These are phyloP conservation scores for Cicer cuneatum DNA, from an alignment of 306 rosid genomes.

Conservation along the genomic window DNA sequence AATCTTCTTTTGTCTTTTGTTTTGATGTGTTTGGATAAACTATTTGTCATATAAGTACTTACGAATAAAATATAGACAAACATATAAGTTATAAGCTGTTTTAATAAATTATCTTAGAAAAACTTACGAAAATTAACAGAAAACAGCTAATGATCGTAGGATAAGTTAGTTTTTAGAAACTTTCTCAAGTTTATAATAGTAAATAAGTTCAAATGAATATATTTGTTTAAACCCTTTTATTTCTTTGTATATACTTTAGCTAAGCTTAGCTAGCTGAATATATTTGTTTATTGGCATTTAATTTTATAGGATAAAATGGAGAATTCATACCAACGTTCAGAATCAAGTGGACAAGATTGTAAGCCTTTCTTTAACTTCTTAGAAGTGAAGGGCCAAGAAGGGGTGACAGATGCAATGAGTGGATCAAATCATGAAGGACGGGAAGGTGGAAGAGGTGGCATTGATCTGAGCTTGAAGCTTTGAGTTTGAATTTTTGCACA, in stretches of 20 bases:
- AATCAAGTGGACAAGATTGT: conserved; percentile 38
- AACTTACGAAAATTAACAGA: no score
- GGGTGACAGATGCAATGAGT: conserved; percentile 10
- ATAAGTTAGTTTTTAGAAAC: no score
- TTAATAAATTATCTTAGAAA: no score
- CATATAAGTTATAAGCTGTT: no score
- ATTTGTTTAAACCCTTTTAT: no score
- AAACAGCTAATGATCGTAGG: no score
- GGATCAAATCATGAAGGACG: conserved; percentile 38
- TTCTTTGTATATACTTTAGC: background rate
- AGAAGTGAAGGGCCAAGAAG: conserved; percentile 42
- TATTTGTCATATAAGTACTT: no score
- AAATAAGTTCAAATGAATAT: no score
- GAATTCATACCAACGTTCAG: conserved; percentile 28
- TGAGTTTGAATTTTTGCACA: conserved; percentile 30
- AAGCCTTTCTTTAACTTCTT: conserved; percentile 52
- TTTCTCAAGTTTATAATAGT: no score
- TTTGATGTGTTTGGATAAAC: no score
- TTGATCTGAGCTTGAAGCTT: conserved; percentile 66
- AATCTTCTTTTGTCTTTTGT: background rate
- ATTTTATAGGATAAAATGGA: conserved; percentile 46
- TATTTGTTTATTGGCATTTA: background rate
- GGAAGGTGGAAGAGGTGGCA: conserved; percentile 44
- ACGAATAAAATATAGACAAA: no score
- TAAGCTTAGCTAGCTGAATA: background rate